Percentiles rank a stretch among this genome's conserved stretches.
Conservation (phyloP, 1,139 yeast species). For the Sugiyamaella paludigena region DNA sequence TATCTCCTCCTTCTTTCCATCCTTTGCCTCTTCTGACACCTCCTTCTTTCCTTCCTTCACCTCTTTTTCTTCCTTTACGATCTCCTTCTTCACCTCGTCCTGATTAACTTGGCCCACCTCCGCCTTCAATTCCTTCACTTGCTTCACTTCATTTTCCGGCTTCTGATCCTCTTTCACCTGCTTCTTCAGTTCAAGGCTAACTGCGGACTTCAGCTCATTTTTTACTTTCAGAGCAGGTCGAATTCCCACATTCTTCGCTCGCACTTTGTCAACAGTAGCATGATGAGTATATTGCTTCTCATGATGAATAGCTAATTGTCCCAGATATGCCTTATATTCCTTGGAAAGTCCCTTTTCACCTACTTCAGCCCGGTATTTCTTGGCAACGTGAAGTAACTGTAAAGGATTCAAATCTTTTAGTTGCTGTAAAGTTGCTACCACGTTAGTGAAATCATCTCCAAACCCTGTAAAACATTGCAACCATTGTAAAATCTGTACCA, state of each 20-base stretch:
- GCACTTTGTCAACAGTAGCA: conserved; percentile 23
- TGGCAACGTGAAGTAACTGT: conserved; percentile 68
- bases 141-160: conserved; percentile 6
- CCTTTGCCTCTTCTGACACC: neutral
- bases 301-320: conserved; percentile 35
- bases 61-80: conserved; percentile 14
- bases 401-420: conserved; percentile 56
- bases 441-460: conserved; percentile 56
- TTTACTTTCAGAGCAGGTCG: conserved; percentile 13
- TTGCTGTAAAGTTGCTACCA: conserved; percentile 49
- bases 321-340: conserved; percentile 37
- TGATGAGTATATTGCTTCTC: conserved; percentile 26
- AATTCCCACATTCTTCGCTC: conserved; percentile 13
- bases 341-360: conserved; percentile 54
- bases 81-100: conserved; percentile 15
- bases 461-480: conserved; percentile 75
- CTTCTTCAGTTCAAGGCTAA: neutral
- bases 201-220: neutral
- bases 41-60: conserved; percentile 3
- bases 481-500: conserved; percentile 84
- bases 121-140: conserved; percentile 3
- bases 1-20: conserved; percentile 2
- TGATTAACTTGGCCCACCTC: conserved; percentile 8
- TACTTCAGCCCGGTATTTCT: conserved; percentile 80
- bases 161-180: conserved; percentile 5